These are phyloP conservation scores for Cantharellus cinnabarinus DNA, from an alignment of 768 basidiomycete genomes.

Conservation along the genomic window DNA sequence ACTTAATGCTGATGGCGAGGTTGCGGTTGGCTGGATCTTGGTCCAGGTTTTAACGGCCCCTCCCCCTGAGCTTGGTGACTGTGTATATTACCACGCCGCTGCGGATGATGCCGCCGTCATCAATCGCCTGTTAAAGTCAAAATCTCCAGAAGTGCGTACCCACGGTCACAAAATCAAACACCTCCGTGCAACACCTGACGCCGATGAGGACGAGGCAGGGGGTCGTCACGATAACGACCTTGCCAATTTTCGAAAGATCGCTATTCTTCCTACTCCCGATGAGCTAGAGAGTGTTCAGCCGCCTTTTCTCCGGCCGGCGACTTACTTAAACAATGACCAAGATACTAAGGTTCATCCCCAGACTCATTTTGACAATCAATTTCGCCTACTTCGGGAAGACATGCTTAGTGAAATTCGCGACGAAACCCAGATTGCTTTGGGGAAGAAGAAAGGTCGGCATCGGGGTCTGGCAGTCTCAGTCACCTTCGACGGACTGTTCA, in stretches of 20 bases:
- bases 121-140: constrained; percentile 13
- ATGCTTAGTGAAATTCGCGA: constrained; percentile 39
- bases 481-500: background rate
- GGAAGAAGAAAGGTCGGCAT: constrained; percentile 22
- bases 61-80: constrained; percentile 9
- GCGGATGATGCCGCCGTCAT: constrained; percentile 18
- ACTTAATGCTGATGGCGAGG: constrained; percentile 17
- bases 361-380: constrained; percentile 41
- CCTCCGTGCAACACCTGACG: constrained; percentile 15
- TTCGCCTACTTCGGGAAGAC: constrained; percentile 42
- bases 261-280: constrained; percentile 42
- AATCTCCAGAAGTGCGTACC: constrained; percentile 12
- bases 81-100: constrained; percentile 20
- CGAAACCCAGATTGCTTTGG: constrained; percentile 26
- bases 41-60: constrained; percentile 27
- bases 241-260: constrained; percentile 34
- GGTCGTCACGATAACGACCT: constrained; percentile 56
- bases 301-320: constrained; percentile 30
- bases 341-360: constrained; percentile 19
- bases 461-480: constrained; percentile 23
- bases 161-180: constrained; percentile 24
- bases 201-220: constrained; percentile 24
- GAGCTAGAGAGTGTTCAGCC: constrained; percentile 27
- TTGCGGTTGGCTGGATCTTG: constrained; percentile 29
- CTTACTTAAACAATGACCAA: constrained; percentile 24